Conservation (phyloP, 2,329 filamentous ascomycete species). For the Fusarium nanum region DNA sequence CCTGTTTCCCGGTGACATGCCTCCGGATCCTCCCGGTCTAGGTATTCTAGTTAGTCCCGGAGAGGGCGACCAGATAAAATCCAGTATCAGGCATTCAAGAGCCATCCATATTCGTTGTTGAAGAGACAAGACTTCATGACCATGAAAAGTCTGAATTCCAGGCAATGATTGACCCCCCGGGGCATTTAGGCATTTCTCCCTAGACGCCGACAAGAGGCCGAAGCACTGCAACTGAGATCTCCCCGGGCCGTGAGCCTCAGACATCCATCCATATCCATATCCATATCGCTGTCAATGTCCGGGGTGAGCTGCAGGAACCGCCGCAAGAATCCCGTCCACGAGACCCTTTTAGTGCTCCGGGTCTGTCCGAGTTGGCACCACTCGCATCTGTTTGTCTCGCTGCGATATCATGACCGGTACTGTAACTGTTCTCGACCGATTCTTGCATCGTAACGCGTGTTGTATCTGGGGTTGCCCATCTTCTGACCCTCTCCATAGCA, state of each 20-base stretch:
- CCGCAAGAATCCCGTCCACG: constrained; percentile 43
- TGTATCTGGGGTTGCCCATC: constrained; percentile 30
- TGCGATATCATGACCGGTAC: constrained; percentile 19
- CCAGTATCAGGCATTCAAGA: constrained; percentile 28
- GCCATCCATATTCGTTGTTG: neutral
- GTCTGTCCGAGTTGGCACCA: constrained; percentile 48
- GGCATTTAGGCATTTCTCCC: constrained; percentile 24
- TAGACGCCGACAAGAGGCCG: constrained; percentile 37
- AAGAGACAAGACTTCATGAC: neutral
- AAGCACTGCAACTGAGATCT: constrained; percentile 25
- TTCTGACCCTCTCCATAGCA: constrained; percentile 25
- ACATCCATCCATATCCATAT: neutral
- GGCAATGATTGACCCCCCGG: constrained; percentile 4
- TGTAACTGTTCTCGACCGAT: constrained; percentile 41
- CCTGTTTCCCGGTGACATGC: constrained; percentile 26
- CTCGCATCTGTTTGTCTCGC: constrained; percentile 37
- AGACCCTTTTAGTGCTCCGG: constrained; percentile 43
- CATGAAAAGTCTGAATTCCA: neutral
- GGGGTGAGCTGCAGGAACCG: constrained; percentile 45
- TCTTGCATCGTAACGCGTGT: constrained; percentile 37
- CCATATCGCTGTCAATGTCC: constrained; percentile 14
- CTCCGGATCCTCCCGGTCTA: constrained; percentile 45
- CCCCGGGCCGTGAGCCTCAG: constrained; percentile 26
- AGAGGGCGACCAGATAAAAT: neutral
- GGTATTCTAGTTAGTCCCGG: neutral